phyloP scores from a whole-genome alignment of 768 basidiomycete species.

The Thelephora aurantiotincta region DNA sequence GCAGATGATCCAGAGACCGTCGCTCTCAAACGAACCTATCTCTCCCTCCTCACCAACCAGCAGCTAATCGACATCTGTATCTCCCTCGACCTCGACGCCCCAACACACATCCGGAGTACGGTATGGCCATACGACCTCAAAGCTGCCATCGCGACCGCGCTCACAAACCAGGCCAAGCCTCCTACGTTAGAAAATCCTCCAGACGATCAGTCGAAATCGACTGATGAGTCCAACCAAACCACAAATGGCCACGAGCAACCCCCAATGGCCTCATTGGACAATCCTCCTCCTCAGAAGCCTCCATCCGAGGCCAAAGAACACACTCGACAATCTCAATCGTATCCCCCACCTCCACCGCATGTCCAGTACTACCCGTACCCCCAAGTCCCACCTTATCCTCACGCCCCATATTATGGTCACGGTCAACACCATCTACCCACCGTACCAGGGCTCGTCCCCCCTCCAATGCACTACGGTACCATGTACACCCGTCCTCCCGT shows the following conservation, averaged over 20 bases:
- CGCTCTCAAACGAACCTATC: constrained; percentile 59
- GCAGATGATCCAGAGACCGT: constrained; percentile 27
- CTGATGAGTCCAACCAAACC: not conserved
- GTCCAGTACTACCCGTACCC: constrained; percentile 18
- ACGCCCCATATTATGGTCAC: constrained; percentile 47
- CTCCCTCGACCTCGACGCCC: constrained; percentile 53
- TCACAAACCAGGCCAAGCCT: constrained; percentile 16
- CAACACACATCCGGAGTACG: constrained; percentile 45
- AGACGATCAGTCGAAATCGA: not conserved
- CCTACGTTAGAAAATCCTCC: constrained; percentile 3
- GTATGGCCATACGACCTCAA: constrained; percentile 65
- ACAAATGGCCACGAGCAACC: constrained; percentile 2
- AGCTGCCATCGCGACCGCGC: constrained; percentile 43
- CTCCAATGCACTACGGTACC: constrained; percentile 12
- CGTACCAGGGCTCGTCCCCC: constrained; percentile 19
- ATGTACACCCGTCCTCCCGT: constrained; percentile 8
- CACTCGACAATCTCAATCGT: not conserved
- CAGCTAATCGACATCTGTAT: constrained; percentile 76
- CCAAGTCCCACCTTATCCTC: constrained; percentile 43
- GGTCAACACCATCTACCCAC: constrained; percentile 12
- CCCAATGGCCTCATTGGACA: constrained; percentile 12
- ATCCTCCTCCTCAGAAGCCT: not conserved
- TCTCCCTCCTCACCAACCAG: constrained; percentile 47
- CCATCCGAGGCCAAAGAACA: constrained; percentile 6
- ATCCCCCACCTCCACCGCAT: not conserved